Percentiles rank a stretch among this genome's conserved stretches.
These are phyloP conservation scores for Bipolaris zeicola DNA, from an alignment of 2,329 filamentous ascomycete genomes.

Conservation along the genomic window DNA sequence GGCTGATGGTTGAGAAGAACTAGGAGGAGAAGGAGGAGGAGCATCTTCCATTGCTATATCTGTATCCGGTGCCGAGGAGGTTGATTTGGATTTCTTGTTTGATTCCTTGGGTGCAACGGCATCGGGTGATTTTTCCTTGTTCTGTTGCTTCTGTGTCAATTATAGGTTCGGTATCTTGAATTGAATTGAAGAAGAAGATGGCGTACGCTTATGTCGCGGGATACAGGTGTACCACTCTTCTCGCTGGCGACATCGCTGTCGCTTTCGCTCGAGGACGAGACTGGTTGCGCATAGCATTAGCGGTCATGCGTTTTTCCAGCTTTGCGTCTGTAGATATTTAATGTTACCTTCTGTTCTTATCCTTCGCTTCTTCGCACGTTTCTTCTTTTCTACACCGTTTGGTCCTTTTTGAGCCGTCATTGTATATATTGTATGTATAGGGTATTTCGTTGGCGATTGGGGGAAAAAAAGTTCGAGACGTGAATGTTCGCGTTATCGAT, in stretches of 20 bases:
- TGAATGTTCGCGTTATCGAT: constrained; percentile 32
- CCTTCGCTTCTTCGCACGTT: constrained; percentile 38
- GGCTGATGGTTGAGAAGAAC: too few species aligned
- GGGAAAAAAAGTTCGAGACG: constrained; percentile 28
- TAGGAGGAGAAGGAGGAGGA: constrained; percentile 5
- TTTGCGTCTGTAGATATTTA: too few species aligned
- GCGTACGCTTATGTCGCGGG: constrained; percentile 3
- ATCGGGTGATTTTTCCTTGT: too few species aligned
- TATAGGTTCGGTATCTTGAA: too few species aligned
- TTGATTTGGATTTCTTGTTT: constrained; percentile 19
- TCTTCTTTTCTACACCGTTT: constrained; percentile 29
- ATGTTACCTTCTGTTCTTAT: constrained; percentile 36
- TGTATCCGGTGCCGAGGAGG: constrained; percentile 9
- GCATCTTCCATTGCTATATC: constrained; percentile 31
- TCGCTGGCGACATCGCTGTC: constrained; percentile 34
- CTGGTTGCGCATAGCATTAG: constrained; percentile 25
- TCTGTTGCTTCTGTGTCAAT: too few species aligned
- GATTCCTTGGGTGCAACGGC: constrained; percentile 18
- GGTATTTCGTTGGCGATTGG: constrained; percentile 1
- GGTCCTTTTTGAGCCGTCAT: constrained; percentile 33
- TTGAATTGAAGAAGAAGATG: too few species aligned
- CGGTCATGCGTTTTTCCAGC: neutral
- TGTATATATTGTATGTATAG: constrained; percentile 3
- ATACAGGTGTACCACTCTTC: constrained; percentile 5
- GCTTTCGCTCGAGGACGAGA: constrained; percentile 41